Evolutionary conservation across 2,329 filamentous ascomycete species (phyloP).

Genomic region (Monosporascus sp.): DNA sequence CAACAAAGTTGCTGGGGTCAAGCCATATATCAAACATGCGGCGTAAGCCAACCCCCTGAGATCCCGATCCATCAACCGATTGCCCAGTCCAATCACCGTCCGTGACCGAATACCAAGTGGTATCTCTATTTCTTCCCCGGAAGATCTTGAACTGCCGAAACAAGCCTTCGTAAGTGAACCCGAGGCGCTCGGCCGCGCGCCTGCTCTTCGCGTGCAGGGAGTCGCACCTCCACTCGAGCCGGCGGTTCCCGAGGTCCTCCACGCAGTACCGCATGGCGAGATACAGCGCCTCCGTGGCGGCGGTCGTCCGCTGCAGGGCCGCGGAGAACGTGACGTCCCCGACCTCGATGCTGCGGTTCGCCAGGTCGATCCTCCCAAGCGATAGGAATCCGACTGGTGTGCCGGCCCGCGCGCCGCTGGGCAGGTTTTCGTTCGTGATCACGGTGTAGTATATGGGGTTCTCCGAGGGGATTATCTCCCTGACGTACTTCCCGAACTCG

Average conservation of each 20-base stretch:
- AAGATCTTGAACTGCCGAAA: slow-evolving; percentile 1
- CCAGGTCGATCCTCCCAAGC: not conserved
- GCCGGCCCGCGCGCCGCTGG: not conserved
- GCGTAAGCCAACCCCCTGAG: not conserved
- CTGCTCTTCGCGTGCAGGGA: not conserved
- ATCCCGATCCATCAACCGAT: not conserved
- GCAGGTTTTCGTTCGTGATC: not conserved
- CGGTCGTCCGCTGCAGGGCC: not conserved
- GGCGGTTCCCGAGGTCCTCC: not conserved
- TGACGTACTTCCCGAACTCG: not conserved
- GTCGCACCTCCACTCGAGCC: not conserved
- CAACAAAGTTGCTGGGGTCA: not conserved
- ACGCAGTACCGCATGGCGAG: slow-evolving; percentile 1
- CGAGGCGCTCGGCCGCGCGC: slow-evolving; percentile 1
- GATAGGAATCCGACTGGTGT: not conserved
- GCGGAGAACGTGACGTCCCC: not conserved
- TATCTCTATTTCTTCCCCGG: not conserved
- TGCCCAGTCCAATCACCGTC: not conserved
- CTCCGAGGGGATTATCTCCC: not conserved
- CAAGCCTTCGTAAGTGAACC: slow-evolving; percentile 1
- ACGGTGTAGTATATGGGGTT: not conserved
- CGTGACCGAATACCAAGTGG: not conserved
- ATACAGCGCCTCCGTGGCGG: not conserved
- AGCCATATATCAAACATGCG: not conserved
- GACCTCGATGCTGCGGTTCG: not conserved